Conservation (phyloP, 306 rosid species). For the Ochetophila trinervis region DNA sequence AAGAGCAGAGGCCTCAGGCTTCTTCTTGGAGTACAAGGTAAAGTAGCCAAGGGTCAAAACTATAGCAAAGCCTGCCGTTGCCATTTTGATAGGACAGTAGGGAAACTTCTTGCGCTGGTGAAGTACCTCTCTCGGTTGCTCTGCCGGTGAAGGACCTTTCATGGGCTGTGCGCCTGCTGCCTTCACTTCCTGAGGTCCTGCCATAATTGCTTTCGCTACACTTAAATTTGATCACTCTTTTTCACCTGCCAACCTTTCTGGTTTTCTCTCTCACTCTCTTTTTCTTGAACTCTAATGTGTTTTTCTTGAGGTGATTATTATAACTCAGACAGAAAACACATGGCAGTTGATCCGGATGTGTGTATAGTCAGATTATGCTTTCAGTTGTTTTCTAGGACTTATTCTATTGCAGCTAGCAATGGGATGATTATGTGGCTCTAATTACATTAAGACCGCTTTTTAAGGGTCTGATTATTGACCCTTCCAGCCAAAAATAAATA, state of each 20-base stretch:
- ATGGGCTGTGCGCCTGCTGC: conserved; percentile 22
- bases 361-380: not conserved
- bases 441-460: conserved; percentile 8
- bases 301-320: conserved; percentile 12
- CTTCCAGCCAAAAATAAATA: not conserved
- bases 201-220: conserved; percentile 17
- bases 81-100: conserved; percentile 48
- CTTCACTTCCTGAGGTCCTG: conserved; percentile 24
- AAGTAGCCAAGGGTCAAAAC: conserved; percentile 42
- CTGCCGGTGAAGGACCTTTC: conserved; percentile 25
- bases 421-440: not conserved
- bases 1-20: conserved; percentile 63
- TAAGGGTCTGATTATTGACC: not conserved
- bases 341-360: conserved; percentile 3
- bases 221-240: no score
- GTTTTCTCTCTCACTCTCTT: not conserved
- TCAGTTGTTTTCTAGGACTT: not conserved
- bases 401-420: conserved; percentile 2
- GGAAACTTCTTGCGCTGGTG: conserved; percentile 47
- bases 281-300: not conserved
- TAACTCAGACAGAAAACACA: not conserved
- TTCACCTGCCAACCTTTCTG: not conserved
- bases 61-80: conserved; percentile 54
- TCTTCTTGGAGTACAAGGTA: conserved; percentile 56
- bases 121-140: conserved; percentile 45